Base-by-base conservation (phyloP, 169 alveolate species). In the Eimeria sp. region DNA sequence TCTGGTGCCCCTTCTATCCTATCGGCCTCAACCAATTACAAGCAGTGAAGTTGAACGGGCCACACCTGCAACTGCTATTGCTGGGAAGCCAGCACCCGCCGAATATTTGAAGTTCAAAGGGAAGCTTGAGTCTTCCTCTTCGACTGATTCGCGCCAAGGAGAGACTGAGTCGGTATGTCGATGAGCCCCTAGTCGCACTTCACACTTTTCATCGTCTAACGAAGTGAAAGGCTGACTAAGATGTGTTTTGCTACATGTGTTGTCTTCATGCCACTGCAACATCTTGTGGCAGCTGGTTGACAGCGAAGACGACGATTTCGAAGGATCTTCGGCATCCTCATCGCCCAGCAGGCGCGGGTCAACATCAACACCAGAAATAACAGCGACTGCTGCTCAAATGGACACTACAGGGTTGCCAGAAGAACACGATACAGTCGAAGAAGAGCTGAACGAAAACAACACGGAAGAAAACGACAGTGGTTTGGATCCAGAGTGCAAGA, bases 1-100 rank as follows among this genome's bases (percentile, higher is more conserved):
- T 60, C 52, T 76, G 68, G 76, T 91, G 80, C 95, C 95, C 4
- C 74, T 91, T 37, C 85, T 91, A 16, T 52, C 68, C 30, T 77
- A 80, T 49, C 87, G 58, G 68, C 68, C 85, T 18, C 74, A 66
- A 23, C 68, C 49, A 25, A 27, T n/a, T 40, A 89, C 13, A 33
- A 46, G 54, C 72, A 88, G 49, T 40, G 58, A 71, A 8, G 60
- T 25, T 25, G 88, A 71, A 27, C 52, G 18, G 62, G n/a, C 58
- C n/a, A 11, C 83, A 27, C 43, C 54, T 27, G 95, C 49, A 30
- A 25, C 33, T 52, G 58, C 95, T n/a, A 46, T 27, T 30, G 58
- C 58, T n/a, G 76, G 88, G 37, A 66, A 46, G 87, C 76, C 95
- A 25, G 56, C 76, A 4, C 46, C 88, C 11, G 56, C 77, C 4